Conservation (phyloP, 2,329 filamentous ascomycete genomes). For the Apiospora hydei region DNA sequence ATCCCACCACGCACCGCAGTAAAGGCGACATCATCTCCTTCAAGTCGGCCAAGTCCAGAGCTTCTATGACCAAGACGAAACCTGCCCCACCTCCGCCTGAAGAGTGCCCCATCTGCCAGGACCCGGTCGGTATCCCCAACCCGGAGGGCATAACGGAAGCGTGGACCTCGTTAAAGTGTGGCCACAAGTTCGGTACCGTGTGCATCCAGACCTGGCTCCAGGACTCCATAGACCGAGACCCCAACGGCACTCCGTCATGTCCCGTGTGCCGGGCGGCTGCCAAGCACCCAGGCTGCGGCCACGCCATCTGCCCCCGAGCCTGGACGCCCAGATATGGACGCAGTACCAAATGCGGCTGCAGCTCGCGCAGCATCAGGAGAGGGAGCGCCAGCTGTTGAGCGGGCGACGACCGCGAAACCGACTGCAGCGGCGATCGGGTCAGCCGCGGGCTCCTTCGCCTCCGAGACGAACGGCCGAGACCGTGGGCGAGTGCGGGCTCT, state of each 20-base stretch:
- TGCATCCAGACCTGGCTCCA: constrained; percentile 54
- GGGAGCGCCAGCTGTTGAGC: neutral
- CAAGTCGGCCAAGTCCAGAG: constrained; percentile 32
- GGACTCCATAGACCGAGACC: constrained; percentile 44
- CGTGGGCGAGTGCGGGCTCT: constrained; percentile 39
- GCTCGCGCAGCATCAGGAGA: neutral
- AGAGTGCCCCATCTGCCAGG: constrained; percentile 53
- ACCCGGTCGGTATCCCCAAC: constrained; percentile 46
- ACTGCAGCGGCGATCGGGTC: constrained; percentile 34
- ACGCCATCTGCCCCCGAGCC: constrained; percentile 35
- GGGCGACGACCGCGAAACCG: constrained; percentile 32
- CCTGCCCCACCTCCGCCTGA: constrained; percentile 35
- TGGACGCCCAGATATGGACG: constrained; percentile 25
- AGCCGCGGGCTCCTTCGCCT: constrained; percentile 31
- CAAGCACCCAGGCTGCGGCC: constrained; percentile 41
- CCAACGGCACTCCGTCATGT: constrained; percentile 43
- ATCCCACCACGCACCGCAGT: neutral
- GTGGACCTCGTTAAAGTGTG: constrained; percentile 51
- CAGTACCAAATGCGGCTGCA: constrained; percentile 25
- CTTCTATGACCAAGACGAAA: constrained; percentile 28
- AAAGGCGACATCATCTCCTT: constrained; percentile 11
- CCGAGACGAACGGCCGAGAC: constrained; percentile 33
- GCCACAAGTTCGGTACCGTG: constrained; percentile 51
- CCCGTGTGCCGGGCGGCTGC: constrained; percentile 49
- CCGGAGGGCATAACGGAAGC: constrained; percentile 48